These are phyloP conservation scores for Yamadazyma atlantica DNA, from an alignment of 1,139 yeast species.

Conservation along the genomic window DNA sequence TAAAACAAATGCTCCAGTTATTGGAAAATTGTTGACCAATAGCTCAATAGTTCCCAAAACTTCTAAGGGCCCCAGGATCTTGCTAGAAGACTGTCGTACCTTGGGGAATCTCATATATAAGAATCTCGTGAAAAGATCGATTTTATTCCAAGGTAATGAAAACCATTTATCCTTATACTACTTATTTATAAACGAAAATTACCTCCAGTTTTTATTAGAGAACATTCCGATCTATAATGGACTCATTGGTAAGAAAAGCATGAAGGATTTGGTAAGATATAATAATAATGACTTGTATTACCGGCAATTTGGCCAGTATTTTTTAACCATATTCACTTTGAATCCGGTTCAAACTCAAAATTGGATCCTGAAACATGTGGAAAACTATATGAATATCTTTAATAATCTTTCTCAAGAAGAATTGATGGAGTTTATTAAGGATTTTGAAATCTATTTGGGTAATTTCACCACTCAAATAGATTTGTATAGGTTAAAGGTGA, in stretches of 20 bases:
- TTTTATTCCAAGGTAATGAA: neutral
- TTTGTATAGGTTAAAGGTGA: neutral
- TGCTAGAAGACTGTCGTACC: neutral
- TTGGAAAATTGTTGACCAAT: neutral
- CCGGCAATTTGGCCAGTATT: conserved; percentile 23
- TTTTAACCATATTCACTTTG: conserved; percentile 12
- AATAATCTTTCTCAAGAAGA: conserved; percentile 17
- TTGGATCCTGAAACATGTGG: conserved; percentile 15
- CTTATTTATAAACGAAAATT: conserved; percentile 8
- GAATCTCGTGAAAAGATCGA: neutral
- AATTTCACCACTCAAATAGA: conserved; percentile 6
- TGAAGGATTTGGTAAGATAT: neutral
- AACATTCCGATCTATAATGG: conserved; percentile 14
- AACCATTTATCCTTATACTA: neutral
- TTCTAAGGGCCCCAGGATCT: neutral
- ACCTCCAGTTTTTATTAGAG: conserved; percentile 18
- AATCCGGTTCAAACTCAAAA: conserved; percentile 8
- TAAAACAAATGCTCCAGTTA: neutral
- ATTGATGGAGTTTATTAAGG: conserved; percentile 10
- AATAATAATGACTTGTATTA: conserved; percentile 8
- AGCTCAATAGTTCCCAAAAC: neutral
- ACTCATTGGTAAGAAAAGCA: conserved; percentile 5
- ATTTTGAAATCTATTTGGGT: conserved; percentile 10
- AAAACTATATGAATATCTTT: conserved; percentile 14
- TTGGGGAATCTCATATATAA: conserved; percentile 1